Evolutionary conservation across 2,329 filamentous ascomycete genomes (phyloP), one percentile per base, ranked within the genome.

Genomic region (Penicillium fuscoglaucum): DNA sequence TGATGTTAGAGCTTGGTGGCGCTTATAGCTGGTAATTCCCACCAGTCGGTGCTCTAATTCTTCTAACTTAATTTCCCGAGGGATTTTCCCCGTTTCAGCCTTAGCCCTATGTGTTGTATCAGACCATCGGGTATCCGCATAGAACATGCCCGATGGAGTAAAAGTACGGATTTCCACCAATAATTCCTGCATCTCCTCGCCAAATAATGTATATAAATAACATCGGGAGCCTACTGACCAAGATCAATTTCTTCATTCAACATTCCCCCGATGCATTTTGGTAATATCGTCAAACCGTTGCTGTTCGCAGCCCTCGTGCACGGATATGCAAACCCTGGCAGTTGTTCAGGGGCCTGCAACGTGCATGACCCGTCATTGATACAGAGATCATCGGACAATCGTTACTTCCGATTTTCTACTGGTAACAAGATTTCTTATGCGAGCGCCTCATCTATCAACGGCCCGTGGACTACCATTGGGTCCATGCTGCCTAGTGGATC

Each of bases 351-450:
- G 3, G 59, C 62, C 8, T 74, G 72, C 55, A 68, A 67, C 28
- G 66, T 73, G 7, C 81, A 83, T 59, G 82, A 84, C 58, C 82
- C 82, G 0, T 70, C 76, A 1, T 62, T 83, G 40, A 80, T 83
- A 62, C 75, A 73, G 6, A 77, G 80, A 58, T 68, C 70, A 29
- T 73, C 74, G 1, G 81, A 84, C 64, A 78, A 80, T 17, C 79
- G 64, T 0, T 84, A 84, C 67, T 84, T 79, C 66, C 79, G 81
- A 10, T 84, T 84, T 65, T 81, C 80, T 0, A 84, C 82, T 0
- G 80, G 80, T 24, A 77, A 78, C 26, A 74, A 78, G 51, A 80
- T 84, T 33, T 74, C 78, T 1, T 78, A 83, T 46, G 77, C 80
- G 48, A 80, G 75, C n/a, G 76, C 82, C 2, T 74, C 78, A 0